Evolutionary conservation across 1,284 basidiomycete genomes (phyloP).

Genomic region (Moesziomyces globuligerus): DNA sequence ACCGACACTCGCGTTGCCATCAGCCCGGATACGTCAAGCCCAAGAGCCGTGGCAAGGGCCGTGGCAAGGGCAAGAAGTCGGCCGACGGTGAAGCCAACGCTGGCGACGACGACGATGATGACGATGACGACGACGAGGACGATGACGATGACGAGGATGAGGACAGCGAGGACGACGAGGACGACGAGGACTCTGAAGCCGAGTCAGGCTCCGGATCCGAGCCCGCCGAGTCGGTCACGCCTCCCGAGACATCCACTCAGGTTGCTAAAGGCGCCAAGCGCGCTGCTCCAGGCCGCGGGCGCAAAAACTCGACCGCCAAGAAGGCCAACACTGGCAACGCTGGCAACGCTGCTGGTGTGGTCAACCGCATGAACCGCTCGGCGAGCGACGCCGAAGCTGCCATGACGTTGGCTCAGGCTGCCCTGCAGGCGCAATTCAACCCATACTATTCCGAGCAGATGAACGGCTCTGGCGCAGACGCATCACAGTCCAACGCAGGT

Average conservation of each 20-base stretch:
- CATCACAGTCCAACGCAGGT: conserved; percentile 8
- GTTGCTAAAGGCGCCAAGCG: conserved; percentile 41
- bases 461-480: conserved; percentile 15
- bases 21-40: conserved; percentile 59
- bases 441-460: conserved; percentile 44
- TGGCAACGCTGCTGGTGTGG: conserved; percentile 34
- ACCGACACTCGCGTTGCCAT: conserved; percentile 63
- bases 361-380: conserved; percentile 48
- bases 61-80: conserved; percentile 50
- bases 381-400: conserved; percentile 58
- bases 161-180: conserved; percentile 36
- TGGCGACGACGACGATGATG: conserved; percentile 30
- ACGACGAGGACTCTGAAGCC: conserved; percentile 20
- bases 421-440: conserved; percentile 52
- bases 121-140: conserved; percentile 49
- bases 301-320: conserved; percentile 43
- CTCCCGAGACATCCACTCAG: conserved; percentile 38
- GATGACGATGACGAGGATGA: conserved; percentile 54
- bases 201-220: conserved; percentile 38
- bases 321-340: conserved; percentile 46
- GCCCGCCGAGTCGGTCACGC: conserved; percentile 29
- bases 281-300: conserved; percentile 28
- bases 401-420: conserved; percentile 56
- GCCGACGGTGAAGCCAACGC: conserved; percentile 17
- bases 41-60: conserved; percentile 49